These are phyloP conservation scores for Fragaria iinumae DNA, from an alignment of 306 rosid species.

Conservation along the genomic window DNA sequence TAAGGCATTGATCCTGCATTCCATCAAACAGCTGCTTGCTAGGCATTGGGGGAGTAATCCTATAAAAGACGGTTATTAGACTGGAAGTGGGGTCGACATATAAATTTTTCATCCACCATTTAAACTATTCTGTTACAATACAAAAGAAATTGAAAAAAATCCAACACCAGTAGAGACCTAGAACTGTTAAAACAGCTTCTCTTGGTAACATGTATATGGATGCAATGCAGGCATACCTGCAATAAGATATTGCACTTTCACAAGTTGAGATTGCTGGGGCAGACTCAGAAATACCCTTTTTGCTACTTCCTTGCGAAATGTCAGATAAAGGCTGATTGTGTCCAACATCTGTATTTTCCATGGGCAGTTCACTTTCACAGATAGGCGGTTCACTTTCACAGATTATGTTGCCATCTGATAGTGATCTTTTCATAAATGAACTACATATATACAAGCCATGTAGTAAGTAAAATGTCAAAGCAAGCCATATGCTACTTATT, in stretches of 20 bases:
- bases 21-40: slow-evolving; percentile 45
- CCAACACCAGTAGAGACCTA: neutral
- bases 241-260: slow-evolving; percentile 50
- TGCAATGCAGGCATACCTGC: slow-evolving; percentile 54
- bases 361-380: slow-evolving; percentile 36
- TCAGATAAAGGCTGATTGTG: slow-evolving; percentile 37
- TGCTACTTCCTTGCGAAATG: slow-evolving; percentile 29
- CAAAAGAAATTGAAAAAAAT: neutral
- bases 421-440: slow-evolving; percentile 69
- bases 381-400: slow-evolving; percentile 38
- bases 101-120: neutral
- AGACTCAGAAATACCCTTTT: slow-evolving; percentile 49
- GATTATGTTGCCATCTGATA: slow-evolving; percentile 78
- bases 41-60: slow-evolving; percentile 40
- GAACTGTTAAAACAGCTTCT: neutral
- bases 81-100: neutral
- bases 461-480: neutral
- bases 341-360: slow-evolving; percentile 37
- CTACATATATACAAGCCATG: slow-evolving; percentile 43
- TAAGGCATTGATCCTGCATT: slow-evolving; percentile 44
- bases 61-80: slow-evolving; percentile 10
- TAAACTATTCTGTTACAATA: neutral
- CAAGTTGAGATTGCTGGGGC: slow-evolving; percentile 47
- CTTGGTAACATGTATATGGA: slow-evolving; percentile 16
- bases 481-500: slow-evolving; percentile 4